Conservation (phyloP, 73 alveolate genomes). For the Blepharisma stoltei region DNA sequence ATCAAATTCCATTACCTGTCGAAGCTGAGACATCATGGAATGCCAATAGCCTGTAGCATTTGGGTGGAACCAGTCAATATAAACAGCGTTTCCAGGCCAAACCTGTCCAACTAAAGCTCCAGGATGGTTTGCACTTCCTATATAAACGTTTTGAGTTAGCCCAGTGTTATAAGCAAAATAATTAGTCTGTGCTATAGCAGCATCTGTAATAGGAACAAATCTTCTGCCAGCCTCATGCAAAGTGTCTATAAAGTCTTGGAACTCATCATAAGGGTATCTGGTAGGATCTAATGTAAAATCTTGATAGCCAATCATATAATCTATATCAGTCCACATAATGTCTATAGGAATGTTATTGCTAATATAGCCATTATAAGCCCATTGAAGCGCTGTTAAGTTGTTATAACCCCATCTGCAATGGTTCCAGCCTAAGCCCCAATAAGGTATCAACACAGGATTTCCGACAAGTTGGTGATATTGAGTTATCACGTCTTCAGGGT, state of each 20-base stretch:
- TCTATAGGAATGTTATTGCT: conserved; percentile 83
- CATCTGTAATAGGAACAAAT: conserved; percentile 91
- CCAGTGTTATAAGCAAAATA: conserved; percentile 75
- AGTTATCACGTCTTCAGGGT: conserved; percentile 67
- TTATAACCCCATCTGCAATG: conserved; percentile 90
- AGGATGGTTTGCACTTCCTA: conserved; percentile 70
- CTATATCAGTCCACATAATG: conserved; percentile 95
- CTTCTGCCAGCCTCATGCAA: conserved; percentile 51
- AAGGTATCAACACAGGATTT: conserved; percentile 78
- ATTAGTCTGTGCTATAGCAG: conserved; percentile 75
- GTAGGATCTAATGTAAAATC: conserved; percentile 51
- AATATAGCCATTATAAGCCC: conserved; percentile 54
- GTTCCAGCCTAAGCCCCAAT: conserved; percentile 88
- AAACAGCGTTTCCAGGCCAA: conserved; percentile 94
- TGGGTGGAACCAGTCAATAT: conserved; percentile 82
- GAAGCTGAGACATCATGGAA: conserved; percentile 53
- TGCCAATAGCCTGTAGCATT: conserved; percentile 69
- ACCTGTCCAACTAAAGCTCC: conserved; percentile 75
- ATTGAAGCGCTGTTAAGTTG: conserved; percentile 51
- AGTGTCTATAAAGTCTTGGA: conserved; percentile 30
- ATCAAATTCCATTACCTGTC: conserved; percentile 69
- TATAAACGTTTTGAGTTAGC: conserved; percentile 60
- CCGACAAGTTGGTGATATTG: conserved; percentile 75
- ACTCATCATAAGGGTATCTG: conserved; percentile 37
- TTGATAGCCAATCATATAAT: conserved; percentile 82